Conservation (phyloP, 2,329 filamentous ascomycete genomes). For the Coniochaeta prunicola region DNA sequence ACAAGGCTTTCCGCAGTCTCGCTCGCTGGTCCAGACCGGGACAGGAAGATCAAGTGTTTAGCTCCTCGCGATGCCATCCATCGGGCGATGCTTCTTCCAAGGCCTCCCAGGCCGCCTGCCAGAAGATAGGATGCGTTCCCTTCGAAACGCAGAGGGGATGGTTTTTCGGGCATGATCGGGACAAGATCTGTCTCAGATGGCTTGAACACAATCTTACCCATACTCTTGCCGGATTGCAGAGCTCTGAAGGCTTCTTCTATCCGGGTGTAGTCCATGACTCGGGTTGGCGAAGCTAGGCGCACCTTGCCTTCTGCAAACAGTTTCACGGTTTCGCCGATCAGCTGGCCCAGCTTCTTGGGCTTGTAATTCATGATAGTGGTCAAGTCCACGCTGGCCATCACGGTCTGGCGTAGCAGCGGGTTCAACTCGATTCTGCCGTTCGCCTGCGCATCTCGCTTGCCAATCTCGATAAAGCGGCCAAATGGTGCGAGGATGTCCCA, state of each 20-base stretch:
- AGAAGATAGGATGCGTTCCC: conserved; percentile 11
- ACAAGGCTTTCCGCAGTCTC: neutral
- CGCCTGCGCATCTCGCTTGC: conserved; percentile 29
- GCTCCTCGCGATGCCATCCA: conserved; percentile 30
- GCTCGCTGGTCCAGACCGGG: conserved; percentile 6
- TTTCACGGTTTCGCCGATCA: conserved; percentile 14
- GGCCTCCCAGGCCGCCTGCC: conserved; percentile 31
- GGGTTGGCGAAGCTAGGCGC: neutral
- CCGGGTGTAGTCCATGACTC: conserved; percentile 1
- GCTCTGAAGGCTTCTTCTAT: neutral
- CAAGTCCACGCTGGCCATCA: neutral
- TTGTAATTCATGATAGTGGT: neutral
- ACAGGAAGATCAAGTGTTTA: conserved; percentile 26
- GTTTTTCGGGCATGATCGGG: neutral
- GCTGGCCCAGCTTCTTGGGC: conserved; percentile 11
- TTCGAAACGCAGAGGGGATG: neutral
- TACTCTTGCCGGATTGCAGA: conserved; percentile 2
- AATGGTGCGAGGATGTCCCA: conserved; percentile 36
- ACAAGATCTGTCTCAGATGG: neutral
- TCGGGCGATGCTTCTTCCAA: conserved; percentile 27
- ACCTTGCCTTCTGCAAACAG: conserved; percentile 6
- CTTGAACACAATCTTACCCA: conserved; percentile 3
- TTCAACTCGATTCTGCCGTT: conserved; percentile 9
- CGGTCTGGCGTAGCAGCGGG: neutral
- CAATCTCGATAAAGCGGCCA: conserved; percentile 39